Evolutionary conservation across 2,329 filamentous ascomycete species (phyloP).

Genomic region (Fusarium miscanthi): DNA sequence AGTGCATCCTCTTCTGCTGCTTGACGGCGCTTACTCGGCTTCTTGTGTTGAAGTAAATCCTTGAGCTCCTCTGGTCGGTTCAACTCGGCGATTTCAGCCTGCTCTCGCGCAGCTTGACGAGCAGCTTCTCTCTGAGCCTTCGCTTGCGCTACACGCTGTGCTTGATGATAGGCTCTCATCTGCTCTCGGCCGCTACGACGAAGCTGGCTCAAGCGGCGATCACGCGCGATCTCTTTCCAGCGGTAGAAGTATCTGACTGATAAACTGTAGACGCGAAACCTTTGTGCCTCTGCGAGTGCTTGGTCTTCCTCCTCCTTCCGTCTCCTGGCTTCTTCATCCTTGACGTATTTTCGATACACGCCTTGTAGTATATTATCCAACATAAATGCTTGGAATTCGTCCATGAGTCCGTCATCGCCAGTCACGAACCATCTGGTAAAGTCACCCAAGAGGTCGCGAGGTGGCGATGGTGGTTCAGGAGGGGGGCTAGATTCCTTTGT

Average conservation of each 20-base stretch:
- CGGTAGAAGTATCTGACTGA: conserved; percentile 66
- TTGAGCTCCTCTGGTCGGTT: conserved; percentile 51
- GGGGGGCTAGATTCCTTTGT: conserved; percentile 10
- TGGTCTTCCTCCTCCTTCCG: conserved; percentile 61
- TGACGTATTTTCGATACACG: conserved; percentile 55
- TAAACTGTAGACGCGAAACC: conserved; percentile 62
- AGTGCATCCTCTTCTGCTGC: conserved; percentile 54
- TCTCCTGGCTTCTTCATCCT: conserved; percentile 55
- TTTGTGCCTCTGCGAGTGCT: conserved; percentile 58
- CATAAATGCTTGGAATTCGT: conserved; percentile 60
- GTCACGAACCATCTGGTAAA: conserved; percentile 66
- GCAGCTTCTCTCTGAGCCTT: conserved; percentile 51
- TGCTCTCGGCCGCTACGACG: conserved; percentile 64
- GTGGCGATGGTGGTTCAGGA: conserved; percentile 24
- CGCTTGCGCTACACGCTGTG: conserved; percentile 49
- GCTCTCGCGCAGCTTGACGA: conserved; percentile 41
- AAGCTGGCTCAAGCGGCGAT: conserved; percentile 61
- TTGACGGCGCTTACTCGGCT: conserved; percentile 45
- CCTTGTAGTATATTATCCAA: conserved; percentile 58
- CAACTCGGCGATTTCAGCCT: conserved; percentile 42
- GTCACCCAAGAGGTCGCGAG: conserved; percentile 58
- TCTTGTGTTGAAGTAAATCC: conserved; percentile 49
- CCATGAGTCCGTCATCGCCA: conserved; percentile 64
- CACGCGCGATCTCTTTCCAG: conserved; percentile 63
- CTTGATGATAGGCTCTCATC: conserved; percentile 58